A percentile compares a stretch with the other conserved stretches of the same genome.
Conservation (phyloP, 2,329 filamentous ascomycete genomes). For the Alternaria tenuissima region DNA sequence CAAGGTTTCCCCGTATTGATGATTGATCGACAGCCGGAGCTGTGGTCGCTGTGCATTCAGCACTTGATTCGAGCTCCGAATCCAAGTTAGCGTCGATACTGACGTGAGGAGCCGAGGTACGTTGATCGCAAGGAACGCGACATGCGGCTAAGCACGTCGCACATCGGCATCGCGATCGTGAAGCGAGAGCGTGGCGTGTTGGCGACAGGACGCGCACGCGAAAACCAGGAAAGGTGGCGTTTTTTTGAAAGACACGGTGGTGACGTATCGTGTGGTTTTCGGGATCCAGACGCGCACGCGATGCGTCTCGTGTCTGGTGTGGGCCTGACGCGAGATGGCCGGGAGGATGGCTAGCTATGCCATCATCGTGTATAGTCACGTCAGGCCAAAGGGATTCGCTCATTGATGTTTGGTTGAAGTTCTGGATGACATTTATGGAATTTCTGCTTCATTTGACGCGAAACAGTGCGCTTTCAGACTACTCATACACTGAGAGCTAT, state of each 20-base stretch:
- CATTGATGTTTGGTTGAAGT: not conserved
- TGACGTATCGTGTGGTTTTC: slow-evolving; percentile 17
- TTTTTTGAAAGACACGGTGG: slow-evolving; percentile 1
- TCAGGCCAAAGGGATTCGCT: not conserved
- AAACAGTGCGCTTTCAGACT: slow-evolving; percentile 25
- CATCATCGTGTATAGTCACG: not conserved
- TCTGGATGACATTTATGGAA: not conserved
- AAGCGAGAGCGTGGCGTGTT: slow-evolving; percentile 6
- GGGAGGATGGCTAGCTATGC: not conserved
- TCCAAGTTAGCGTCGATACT: slow-evolving; percentile 15
- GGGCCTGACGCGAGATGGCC: slow-evolving; percentile 10
- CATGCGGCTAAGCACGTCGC: slow-evolving; percentile 1
- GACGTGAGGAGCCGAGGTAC: slow-evolving; percentile 11
- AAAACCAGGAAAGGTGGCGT: slow-evolving; percentile 9
- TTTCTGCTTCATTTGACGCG: slow-evolving; percentile 33
- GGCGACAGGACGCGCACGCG: slow-evolving; percentile 9
- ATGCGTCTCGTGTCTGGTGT: slow-evolving; percentile 1
- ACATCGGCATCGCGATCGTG: not conserved
- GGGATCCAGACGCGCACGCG: slow-evolving; percentile 10
- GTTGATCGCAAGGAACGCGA: slow-evolving; percentile 6
- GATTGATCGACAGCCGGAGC: slow-evolving; percentile 2
- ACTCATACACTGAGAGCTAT: slow-evolving; percentile 31
- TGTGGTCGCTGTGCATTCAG: slow-evolving; percentile 7
- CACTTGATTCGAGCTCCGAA: not conserved
- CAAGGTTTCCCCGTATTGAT: slow-evolving; percentile 4